These are phyloP conservation scores for Pleodorina starrii DNA, from an alignment of 139 green algal genomes.

Conservation along the genomic window DNA sequence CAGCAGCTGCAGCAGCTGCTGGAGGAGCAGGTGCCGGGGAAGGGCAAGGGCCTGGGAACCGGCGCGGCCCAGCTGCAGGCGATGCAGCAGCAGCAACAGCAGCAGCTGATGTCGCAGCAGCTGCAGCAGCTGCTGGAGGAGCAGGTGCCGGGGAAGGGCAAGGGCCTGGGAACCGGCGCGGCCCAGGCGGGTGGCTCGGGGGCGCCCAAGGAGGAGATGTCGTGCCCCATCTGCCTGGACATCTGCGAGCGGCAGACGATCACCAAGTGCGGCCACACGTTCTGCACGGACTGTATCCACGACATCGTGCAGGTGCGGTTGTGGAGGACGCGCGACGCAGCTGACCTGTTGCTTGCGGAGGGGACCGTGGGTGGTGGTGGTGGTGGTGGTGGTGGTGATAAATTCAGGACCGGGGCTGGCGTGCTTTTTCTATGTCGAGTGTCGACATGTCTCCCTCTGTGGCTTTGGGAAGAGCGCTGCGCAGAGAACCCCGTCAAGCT, in stretches of 20 bases:
- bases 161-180: not conserved
- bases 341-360: too few species aligned
- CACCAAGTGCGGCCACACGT: slow-evolving; percentile 75
- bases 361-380: too few species aligned
- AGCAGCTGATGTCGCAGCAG: not conserved
- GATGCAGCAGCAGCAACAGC: not conserved
- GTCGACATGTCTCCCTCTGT: too few species aligned
- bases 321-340: too few species aligned
- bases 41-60: not conserved
- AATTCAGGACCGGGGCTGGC: too few species aligned
- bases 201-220: not conserved
- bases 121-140: not conserved
- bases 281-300: slow-evolving; percentile 72
- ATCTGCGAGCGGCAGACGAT: slow-evolving; percentile 52
- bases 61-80: not conserved
- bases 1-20: not conserved
- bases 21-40: too few species aligned
- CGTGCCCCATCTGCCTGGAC: slow-evolving; percentile 79
- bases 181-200: not conserved
- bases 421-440: too few species aligned
- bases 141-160: not conserved
- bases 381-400: too few species aligned
- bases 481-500: too few species aligned
- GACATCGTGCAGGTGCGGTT: slow-evolving; percentile 63
- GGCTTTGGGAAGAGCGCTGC: too few species aligned